Conservation (phyloP, 768 basidiomycete species). For the Solioccasus polychromus region DNA sequence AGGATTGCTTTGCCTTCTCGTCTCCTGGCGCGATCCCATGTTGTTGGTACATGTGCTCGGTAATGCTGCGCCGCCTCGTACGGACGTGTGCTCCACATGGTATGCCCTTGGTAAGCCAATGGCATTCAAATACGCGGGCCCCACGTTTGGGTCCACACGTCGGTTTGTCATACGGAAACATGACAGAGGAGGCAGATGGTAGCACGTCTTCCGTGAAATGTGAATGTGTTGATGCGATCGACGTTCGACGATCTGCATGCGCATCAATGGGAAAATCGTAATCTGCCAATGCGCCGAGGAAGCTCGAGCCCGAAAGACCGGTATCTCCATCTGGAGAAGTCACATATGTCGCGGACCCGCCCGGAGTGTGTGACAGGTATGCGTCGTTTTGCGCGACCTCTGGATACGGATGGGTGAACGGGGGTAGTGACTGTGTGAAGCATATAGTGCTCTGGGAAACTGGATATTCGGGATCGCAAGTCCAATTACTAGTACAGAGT, state of each 20-base stretch:
- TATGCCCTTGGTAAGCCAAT: constrained; percentile 9
- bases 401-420: not conserved
- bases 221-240: not conserved
- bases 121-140: constrained; percentile 2
- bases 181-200: not conserved
- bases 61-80: constrained; percentile 14
- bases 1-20: constrained; percentile 14
- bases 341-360: accelerated
- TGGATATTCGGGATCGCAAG: not conserved
- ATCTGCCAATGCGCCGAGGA: not conserved
- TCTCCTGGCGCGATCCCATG: constrained; percentile 17
- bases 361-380: not conserved
- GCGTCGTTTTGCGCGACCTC: not conserved
- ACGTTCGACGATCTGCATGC: not conserved
- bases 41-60: constrained; percentile 10
- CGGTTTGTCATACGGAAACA: not conserved
- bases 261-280: not conserved
- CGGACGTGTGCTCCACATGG: constrained; percentile 1
- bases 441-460: not conserved
- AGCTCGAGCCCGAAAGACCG: not conserved
- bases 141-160: not conserved
- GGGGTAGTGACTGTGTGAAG: not conserved
- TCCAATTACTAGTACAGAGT: no score
- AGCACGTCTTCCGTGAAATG: no score
- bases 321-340: not conserved